Evolutionary conservation across 2,329 filamentous ascomycete genomes (phyloP), one percentile per base, ranked within the genome.

Genomic region (Monosporascus ibericus): DNA sequence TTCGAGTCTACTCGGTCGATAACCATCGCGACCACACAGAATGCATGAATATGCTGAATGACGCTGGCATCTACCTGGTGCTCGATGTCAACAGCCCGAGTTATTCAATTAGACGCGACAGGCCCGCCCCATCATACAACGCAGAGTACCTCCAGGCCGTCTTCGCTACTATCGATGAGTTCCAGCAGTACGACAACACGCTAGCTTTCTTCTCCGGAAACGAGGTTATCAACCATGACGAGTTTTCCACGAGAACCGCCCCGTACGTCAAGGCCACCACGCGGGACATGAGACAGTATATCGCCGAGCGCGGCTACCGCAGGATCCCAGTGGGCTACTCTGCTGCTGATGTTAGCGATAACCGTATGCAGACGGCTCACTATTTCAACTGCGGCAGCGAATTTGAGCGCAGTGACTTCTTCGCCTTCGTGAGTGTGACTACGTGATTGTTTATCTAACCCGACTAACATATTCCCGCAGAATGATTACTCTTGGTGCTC

Each of bases 351-450:
- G 88, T 96, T 52, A 79, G 88, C 55, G 79, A 84, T 65, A 96
- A 95, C 78, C 88, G 91, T 63, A 83, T 87, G 74, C 83, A 96
- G 75, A 90, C 90, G 69, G 91, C 92, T 47, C 67, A 85, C 50
- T 96, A 95, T 80, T 90, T 96, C 85, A 96, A 96, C 81, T 96
- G 92, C 68, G 92, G 92, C 56, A 76, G 82, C 51, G 88, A 92
- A 48, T 86, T 92, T 58, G 84, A 87, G 74, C 86, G 92, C 61
- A 89, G 86, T 63, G 91, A 96, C 72, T 92, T 92, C 75, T 92
- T 91, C 65, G 88, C 86, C 55, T 91, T 92, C 74, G 69, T 71
- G 60, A 61, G 69, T 65, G 8, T 24, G 47, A 17, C 8, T 34
- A 18, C 25, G 25, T 18, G 5, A 7, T n/a, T 14, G 9, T 3